Evolutionary conservation across 2,329 filamentous ascomycete genomes (phyloP), one percentile per base, ranked within the genome.

Genomic region (Aspergillus sojae): DNA sequence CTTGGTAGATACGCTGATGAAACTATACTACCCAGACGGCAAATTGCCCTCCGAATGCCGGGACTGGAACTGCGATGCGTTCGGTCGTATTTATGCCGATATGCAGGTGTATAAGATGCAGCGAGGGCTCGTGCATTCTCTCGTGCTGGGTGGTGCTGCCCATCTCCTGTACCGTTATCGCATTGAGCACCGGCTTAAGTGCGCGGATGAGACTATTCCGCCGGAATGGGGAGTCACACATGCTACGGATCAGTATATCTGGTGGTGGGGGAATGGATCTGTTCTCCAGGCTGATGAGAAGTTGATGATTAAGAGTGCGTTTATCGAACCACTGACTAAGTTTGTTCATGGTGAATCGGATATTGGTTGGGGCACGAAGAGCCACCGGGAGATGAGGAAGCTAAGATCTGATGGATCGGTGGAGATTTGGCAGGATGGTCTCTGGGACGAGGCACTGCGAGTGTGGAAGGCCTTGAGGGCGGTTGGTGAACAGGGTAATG

Each of bases 81-180:
- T 86, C 70, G 85, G 85, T 0, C 76, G 76, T 16, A 76, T 87
- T 6, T 87, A 87, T 65, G 84, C 85, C 3, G 83, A 86, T 60
- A 81, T 86, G 64, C 85, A 87, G 68, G 82, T 87, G 10, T 81
- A 87, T 67, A 74, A 77, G 21, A 79, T 85, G 19, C 79, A 85
- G 70, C 81, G 85, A 7, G 85, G 85, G 0, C 81, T 87, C 61
- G 75, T 82, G 5, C 72, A 81, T 41, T 78, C 79, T 0, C 75
- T 88, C 1, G 77, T 77, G 0, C 68, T 72, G 19, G 77, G 76
- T 3, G 82, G 81, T 0, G 78, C 81, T 0, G 82, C 79, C 5
- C 72, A 78, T 56, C 74, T 85, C 6, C 66, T 87, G 0, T 76
- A 82, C 50, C 75, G 85, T 3, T 87, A 88, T 66, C 79, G 85